Evolutionary conservation across 1,139 yeast genomes (phyloP).

Genomic region (Geotrichum candidum): DNA sequence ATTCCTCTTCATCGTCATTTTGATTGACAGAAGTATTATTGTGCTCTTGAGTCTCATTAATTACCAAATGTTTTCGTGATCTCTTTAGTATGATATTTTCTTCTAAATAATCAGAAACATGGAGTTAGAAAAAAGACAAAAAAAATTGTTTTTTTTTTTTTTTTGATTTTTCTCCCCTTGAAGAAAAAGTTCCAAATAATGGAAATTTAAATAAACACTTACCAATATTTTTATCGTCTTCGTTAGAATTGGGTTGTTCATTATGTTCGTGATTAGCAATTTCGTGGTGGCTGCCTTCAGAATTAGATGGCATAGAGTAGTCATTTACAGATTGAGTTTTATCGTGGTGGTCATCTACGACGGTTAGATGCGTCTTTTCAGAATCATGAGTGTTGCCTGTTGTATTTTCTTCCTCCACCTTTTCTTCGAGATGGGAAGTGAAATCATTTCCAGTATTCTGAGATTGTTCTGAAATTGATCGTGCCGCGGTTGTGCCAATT

Average conservation of each 20-base stretch:
- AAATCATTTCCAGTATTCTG: not conserved
- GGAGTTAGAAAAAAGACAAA: not conserved
- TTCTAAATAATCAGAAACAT: constrained; percentile 13
- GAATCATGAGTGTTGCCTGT: not conserved
- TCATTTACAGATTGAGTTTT: not conserved
- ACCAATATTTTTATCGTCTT: constrained; percentile 15
- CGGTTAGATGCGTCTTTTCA: not conserved
- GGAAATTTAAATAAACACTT: not conserved
- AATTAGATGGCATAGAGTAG: not conserved
- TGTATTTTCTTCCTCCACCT: constrained; percentile 8
- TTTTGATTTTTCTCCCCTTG: not conserved
- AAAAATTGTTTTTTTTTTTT: not conserved
- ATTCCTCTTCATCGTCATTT: constrained; percentile 25
- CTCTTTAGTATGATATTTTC: constrained; percentile 13
- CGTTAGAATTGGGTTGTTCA: constrained; percentile 8
- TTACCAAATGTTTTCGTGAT: constrained; percentile 18
- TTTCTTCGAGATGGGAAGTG: not conserved
- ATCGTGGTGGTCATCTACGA: not conserved
- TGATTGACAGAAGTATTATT: constrained; percentile 11
- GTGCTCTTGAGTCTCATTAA: constrained; percentile 10
- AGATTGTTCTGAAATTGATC: constrained; percentile 1
- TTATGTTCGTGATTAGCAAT: not conserved
- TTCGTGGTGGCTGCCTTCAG: not conserved
- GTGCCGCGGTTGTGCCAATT: constrained; percentile 6
- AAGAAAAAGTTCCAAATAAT: not conserved